Percentiles rank a stretch among this genome's conserved stretches.
Evolutionary conservation across 2,329 filamentous ascomycete genomes (phyloP).

Genomic region (Fonsecaea pugnacius): DNA sequence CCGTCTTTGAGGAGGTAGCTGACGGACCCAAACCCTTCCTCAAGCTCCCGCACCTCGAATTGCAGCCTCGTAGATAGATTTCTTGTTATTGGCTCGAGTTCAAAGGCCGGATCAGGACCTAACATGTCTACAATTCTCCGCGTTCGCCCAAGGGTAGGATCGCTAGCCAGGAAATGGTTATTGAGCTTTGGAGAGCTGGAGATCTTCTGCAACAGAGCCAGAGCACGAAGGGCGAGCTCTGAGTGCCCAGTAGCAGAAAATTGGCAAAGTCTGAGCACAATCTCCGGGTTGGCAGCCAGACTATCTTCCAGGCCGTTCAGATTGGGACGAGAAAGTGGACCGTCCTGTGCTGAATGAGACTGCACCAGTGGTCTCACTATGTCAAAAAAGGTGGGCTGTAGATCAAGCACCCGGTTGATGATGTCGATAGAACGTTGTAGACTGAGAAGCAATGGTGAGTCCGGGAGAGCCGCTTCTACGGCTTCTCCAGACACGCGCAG

Average conservation of each 20-base stretch:
- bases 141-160: constrained; percentile 26
- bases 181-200: constrained; percentile 79
- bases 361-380: constrained; percentile 77
- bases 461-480: constrained; percentile 71
- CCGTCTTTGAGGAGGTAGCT: constrained; percentile 81
- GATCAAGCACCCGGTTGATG: constrained; percentile 78
- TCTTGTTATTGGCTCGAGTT: constrained; percentile 69
- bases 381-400: constrained; percentile 90
- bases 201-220: constrained; percentile 83
- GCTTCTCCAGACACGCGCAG: constrained; percentile 76
- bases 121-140: constrained; percentile 75
- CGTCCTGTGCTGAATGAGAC: constrained; percentile 21
- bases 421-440: constrained; percentile 81
- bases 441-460: constrained; percentile 80
- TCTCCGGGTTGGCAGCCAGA: constrained; percentile 74
- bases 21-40: constrained; percentile 69
- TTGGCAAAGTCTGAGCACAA: constrained; percentile 81
- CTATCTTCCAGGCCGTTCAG: constrained; percentile 80
- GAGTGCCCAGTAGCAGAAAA: constrained; percentile 86
- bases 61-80: constrained; percentile 72
- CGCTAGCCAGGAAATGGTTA: constrained; percentile 32
- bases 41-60: constrained; percentile 70
- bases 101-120: constrained; percentile 77
- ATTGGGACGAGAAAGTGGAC: constrained; percentile 44
- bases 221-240: constrained; percentile 75